Conservation (phyloP, 768 basidiomycete genomes). For the Hygrophorus pudorinus region DNA sequence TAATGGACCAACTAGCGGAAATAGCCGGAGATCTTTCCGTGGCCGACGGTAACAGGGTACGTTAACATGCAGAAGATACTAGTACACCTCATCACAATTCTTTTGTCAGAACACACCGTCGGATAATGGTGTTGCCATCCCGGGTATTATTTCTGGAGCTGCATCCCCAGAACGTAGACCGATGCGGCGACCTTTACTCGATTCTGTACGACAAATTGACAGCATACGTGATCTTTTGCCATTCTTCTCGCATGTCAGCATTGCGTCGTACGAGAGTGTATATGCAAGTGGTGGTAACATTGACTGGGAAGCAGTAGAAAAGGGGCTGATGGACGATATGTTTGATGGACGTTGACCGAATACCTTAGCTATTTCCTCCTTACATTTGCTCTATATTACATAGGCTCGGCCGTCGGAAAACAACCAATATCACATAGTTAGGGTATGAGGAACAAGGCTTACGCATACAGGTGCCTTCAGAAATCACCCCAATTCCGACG, state of each 20-base stretch:
- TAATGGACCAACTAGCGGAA: slow-evolving; percentile 87
- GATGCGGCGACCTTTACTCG: slow-evolving; percentile 69
- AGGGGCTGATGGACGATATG: slow-evolving; percentile 73
- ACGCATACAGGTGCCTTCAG: slow-evolving; percentile 25
- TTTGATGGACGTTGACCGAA: slow-evolving; percentile 59
- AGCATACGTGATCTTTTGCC: slow-evolving; percentile 79
- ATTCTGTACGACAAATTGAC: slow-evolving; percentile 59
- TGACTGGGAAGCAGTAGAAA: slow-evolving; percentile 88
- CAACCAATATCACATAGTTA: neutral
- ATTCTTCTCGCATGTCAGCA: slow-evolving; percentile 87
- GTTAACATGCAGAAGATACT: slow-evolving; percentile 3
- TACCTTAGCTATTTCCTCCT: too few relatives aligned
- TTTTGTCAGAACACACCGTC: slow-evolving; percentile 19
- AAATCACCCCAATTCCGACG: slow-evolving; percentile 83
- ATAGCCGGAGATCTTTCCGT: slow-evolving; percentile 62
- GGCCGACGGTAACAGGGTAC: slow-evolving; percentile 19
- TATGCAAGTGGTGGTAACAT: slow-evolving; percentile 75
- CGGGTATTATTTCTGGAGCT: slow-evolving; percentile 16
- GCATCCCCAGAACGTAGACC: slow-evolving; percentile 29
- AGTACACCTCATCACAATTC: neutral
- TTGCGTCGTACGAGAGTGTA: slow-evolving; percentile 82
- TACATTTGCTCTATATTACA: neutral
- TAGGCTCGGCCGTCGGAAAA: too few relatives aligned
- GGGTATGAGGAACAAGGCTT: neutral
- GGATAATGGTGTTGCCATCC: slow-evolving; percentile 15